Evolutionary conservation across 225 moss, liverwort and hornwort genomes (phyloP), one percentile per base, ranked within the genome.

Genomic region (Pseudisothecium myosuroides): DNA sequence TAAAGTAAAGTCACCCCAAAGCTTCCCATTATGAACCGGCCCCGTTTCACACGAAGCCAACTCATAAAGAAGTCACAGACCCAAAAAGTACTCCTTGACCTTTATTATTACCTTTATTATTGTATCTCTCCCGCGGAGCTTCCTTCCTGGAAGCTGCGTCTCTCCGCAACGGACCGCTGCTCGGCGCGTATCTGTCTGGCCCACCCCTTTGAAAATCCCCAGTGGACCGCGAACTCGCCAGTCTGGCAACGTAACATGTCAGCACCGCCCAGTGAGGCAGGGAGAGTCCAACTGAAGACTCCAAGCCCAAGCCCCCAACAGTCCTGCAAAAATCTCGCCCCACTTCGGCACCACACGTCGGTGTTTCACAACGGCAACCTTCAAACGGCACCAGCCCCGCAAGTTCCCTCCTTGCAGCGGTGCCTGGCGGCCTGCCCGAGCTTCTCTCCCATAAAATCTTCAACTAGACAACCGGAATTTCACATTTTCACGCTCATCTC

Each of bases 381-480:
- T 29, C 29, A 31, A 86, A 52, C 61, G 61, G 60, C 88, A 82
- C 58, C 50, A 28, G 5, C 87, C 50, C 23, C 67, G 87, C 80
- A 87, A 45, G 34, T 87, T 83, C 83, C 26, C n/a, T n/a, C n/a
- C n/a, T n/a, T n/a, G n/a, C n/a, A 34, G 45, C 69, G 58, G 56
- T 49, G 67, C 39, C n/a, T n/a, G n/a, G n/a, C n/a, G n/a, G n/a
- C n/a, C 5, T 7, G 3, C 39, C 20, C 34, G 59, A 39, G 19
- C 80, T 14, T 21, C 82, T 23, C 61, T 16, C 37, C 65, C 83
- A 49, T 83, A 83, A 24, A 83, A 27, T 24, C 65, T 26, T 36
- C 83, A 17, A 12, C 36, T 23, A 3, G 11, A 7, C 11, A 0
- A 0, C 6, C 6, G 0, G 1, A 2, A 0, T 0, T 2, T 31